A percentile compares a stretch with the other conserved stretches of the same genome.
Evolutionary conservation across 129 eudicot species (phyloP).

Genomic region (Centaurea solstitialis): DNA sequence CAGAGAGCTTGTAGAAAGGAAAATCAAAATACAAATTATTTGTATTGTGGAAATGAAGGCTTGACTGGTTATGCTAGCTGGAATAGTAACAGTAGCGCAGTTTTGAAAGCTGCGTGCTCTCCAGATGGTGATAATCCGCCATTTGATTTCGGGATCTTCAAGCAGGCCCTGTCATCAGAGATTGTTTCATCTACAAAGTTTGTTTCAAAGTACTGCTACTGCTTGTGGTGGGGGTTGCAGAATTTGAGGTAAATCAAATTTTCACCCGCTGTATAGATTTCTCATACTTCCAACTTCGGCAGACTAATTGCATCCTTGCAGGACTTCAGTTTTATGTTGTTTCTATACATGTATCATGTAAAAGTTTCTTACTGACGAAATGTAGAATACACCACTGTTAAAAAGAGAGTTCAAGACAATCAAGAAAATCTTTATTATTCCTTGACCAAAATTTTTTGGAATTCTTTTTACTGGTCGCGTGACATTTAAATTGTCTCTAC

Average conservation of each 20-base stretch:
- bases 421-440: background rate
- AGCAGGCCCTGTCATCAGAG: conserved; percentile 76
- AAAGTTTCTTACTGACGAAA: background rate
- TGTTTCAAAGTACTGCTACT: conserved; percentile 84
- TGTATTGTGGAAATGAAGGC: conserved; percentile 79
- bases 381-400: background rate
- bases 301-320: conserved; percentile 4
- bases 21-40: conserved; percentile 32
- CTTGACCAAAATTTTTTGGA: background rate
- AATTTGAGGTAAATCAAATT: conserved; percentile 67
- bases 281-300: background rate
- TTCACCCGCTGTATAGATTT: background rate
- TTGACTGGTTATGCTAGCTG: conserved; percentile 45
- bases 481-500: background rate
- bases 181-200: conserved; percentile 70
- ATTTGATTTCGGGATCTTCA: conserved; percentile 89
- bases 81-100: conserved; percentile 48
- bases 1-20: conserved; percentile 57
- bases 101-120: conserved; percentile 51
- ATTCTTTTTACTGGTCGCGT: background rate
- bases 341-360: background rate
- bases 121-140: conserved; percentile 56
- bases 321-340: conserved; percentile 1
- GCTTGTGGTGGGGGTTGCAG: conserved; percentile 99
- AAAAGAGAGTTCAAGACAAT: background rate